phyloP scores from a whole-genome alignment of 2,329 filamentous ascomycete species.

The Metarhizium guizhouense region DNA sequence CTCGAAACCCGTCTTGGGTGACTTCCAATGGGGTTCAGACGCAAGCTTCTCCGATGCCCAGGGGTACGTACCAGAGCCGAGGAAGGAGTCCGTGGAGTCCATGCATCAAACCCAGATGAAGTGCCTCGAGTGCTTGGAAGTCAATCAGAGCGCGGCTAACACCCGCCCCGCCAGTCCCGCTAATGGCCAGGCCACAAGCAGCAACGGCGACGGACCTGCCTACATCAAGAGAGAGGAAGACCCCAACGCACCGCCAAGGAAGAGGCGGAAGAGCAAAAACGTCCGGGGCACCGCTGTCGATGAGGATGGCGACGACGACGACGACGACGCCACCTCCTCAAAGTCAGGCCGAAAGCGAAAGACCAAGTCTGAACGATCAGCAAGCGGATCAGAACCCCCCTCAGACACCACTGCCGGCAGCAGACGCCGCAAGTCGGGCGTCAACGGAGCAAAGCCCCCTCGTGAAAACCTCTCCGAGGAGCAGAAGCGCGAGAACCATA shows the following conservation, averaged over 20 bases:
- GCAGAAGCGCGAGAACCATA: conserved; percentile 80
- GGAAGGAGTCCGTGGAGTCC: conserved; percentile 49
- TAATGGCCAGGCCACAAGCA: conserved; percentile 11
- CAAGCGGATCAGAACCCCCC: conserved; percentile 19
- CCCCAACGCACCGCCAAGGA: conserved; percentile 33
- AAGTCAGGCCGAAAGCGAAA: conserved; percentile 37
- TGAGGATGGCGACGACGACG: conserved; percentile 27
- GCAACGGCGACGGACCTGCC: conserved; percentile 12
- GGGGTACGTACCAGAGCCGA: conserved; percentile 48
- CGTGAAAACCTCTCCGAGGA: conserved; percentile 71
- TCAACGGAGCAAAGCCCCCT: conserved; percentile 32
- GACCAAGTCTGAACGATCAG: conserved; percentile 31
- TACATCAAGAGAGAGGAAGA: conserved; percentile 25
- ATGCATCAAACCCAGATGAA: conserved; percentile 46
- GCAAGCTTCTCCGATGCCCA: conserved; percentile 48
- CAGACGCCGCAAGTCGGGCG: conserved; percentile 43
- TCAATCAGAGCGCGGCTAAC: conserved; percentile 47
- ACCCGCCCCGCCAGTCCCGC: conserved; percentile 51
- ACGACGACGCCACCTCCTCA: conserved; percentile 26
- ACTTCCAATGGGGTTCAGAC: conserved; percentile 61
- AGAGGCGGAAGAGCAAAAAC: conserved; percentile 46
- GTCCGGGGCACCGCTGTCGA: conserved; percentile 27
- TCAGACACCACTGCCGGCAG: conserved; percentile 26
- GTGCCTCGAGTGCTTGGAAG: conserved; percentile 47
- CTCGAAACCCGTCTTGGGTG: conserved; percentile 28